Conservation (phyloP, 768 basidiomycete species). For the Suillus spraguei region DNA sequence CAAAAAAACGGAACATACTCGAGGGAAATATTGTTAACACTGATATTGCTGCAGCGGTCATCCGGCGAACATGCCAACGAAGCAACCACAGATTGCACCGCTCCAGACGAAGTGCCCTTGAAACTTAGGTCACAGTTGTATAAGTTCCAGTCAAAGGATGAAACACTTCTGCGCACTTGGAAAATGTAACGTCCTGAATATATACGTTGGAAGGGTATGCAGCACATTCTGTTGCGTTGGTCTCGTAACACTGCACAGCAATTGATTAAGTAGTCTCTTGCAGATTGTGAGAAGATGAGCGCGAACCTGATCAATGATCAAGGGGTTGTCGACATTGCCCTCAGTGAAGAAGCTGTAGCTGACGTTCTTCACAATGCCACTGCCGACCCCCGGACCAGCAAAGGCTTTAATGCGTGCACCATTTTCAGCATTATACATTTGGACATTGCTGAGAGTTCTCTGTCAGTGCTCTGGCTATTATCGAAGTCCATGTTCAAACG, state of each 20-base stretch:
- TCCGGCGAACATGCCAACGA: constrained; percentile 43
- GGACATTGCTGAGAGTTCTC: constrained; percentile 37
- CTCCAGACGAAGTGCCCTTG: constrained; percentile 45
- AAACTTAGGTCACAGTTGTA: constrained; percentile 32
- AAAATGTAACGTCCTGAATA: constrained; percentile 45
- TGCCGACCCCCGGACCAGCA: constrained; percentile 45
- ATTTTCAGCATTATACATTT: constrained; percentile 48
- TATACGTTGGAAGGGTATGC: constrained; percentile 38
- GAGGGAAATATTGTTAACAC: constrained; percentile 46
- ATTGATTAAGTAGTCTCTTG: background rate
- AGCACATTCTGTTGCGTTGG: constrained; percentile 35
- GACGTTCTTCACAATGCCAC: constrained; percentile 32
- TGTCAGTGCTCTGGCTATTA: background rate
- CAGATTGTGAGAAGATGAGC: background rate
- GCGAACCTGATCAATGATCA: constrained; percentile 40
- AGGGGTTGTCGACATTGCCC: constrained; percentile 44
- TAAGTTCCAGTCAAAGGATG: constrained; percentile 19
- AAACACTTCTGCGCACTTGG: constrained; percentile 22
- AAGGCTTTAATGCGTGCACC: constrained; percentile 57
- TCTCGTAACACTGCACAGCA: constrained; percentile 38
- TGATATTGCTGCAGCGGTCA: constrained; percentile 46
- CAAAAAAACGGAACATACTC: constrained; percentile 36
- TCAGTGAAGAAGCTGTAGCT: constrained; percentile 32
- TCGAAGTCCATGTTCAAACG: background rate
- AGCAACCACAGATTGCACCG: constrained; percentile 40